Evolutionary conservation across 2,329 filamentous ascomycete species (phyloP).

Genomic region (Byssochlamys sp.): DNA sequence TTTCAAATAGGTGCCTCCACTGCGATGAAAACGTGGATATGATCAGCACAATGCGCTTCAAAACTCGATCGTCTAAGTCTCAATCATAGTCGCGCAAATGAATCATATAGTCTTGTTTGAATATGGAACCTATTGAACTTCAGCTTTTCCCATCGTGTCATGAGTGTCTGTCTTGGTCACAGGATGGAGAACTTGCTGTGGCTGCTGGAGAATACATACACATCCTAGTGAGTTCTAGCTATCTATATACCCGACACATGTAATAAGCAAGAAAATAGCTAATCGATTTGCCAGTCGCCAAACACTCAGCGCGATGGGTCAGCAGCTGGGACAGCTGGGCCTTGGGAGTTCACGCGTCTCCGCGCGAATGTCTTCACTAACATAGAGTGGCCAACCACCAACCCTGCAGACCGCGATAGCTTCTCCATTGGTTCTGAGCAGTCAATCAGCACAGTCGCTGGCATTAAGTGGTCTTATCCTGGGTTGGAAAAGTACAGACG

Average conservation of each 20-base stretch:
- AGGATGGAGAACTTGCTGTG: conserved; percentile 49
- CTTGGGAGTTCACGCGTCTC: conserved; percentile 35
- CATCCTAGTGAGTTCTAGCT: conserved; percentile 34
- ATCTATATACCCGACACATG: conserved; percentile 14
- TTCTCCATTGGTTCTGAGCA: conserved; percentile 53
- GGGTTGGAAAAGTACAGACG: conserved; percentile 47
- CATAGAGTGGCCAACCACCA: conserved; percentile 40
- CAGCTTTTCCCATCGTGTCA: conserved; percentile 43
- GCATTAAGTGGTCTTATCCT: conserved; percentile 47
- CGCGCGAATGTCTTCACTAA: conserved; percentile 44
- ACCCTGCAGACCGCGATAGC: conserved; percentile 36
- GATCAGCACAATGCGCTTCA: background rate
- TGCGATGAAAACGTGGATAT: background rate
- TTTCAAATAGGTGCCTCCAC: background rate
- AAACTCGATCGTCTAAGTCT: background rate
- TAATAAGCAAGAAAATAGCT: conserved; percentile 18
- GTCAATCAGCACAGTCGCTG: conserved; percentile 42
- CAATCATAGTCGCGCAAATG: background rate
- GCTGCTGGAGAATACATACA: conserved; percentile 48
- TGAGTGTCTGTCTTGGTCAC: conserved; percentile 50
- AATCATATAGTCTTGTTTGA: background rate
- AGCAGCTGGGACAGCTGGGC: conserved; percentile 13
- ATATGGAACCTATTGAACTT: conserved; percentile 26
- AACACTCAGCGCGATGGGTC: conserved; percentile 8
- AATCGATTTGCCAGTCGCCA: conserved; percentile 7